Evolutionary conservation across 805 yeast species (phyloP).

Genomic region (Sungouiella thailandica): DNA sequence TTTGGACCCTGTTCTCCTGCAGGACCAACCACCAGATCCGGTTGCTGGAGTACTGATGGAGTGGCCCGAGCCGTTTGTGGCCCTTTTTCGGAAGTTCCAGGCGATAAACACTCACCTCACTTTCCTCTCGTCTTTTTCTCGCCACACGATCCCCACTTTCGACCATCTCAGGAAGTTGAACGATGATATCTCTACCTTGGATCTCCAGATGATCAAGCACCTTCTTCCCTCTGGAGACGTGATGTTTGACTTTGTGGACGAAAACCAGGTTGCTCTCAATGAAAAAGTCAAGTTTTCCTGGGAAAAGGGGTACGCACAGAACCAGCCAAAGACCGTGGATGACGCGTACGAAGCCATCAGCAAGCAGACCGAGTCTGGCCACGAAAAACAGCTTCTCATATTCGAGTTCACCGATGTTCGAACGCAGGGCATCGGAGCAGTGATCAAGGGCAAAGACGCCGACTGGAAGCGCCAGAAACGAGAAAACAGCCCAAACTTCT

Average conservation of each 20-base stretch:
- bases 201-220: constrained; percentile 58
- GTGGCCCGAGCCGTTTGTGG: constrained; percentile 1
- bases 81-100: constrained; percentile 7
- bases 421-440: constrained; percentile 42
- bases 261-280: constrained; percentile 51
- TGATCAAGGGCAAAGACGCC: constrained; percentile 21
- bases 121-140: constrained; percentile 21
- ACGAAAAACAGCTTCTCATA: constrained; percentile 47
- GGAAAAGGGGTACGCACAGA: constrained; percentile 31
- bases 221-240: constrained; percentile 66
- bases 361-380: constrained; percentile 47
- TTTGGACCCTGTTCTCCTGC: no score
- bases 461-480: constrained; percentile 5
- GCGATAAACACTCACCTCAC: constrained; percentile 32
- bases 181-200: constrained; percentile 36
- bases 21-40: no score
- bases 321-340: constrained; percentile 26
- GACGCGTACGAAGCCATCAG: constrained; percentile 55
- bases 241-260: constrained; percentile 70
- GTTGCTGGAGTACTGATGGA: no score
- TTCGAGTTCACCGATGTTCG: constrained; percentile 76
- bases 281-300: constrained; percentile 39
- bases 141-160: constrained; percentile 24
- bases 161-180: constrained; percentile 27
- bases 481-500: constrained; percentile 3